These are phyloP conservation scores for Nicotiana sylvestris DNA, from an alignment of 257 asterid species.

Conservation along the genomic window DNA sequence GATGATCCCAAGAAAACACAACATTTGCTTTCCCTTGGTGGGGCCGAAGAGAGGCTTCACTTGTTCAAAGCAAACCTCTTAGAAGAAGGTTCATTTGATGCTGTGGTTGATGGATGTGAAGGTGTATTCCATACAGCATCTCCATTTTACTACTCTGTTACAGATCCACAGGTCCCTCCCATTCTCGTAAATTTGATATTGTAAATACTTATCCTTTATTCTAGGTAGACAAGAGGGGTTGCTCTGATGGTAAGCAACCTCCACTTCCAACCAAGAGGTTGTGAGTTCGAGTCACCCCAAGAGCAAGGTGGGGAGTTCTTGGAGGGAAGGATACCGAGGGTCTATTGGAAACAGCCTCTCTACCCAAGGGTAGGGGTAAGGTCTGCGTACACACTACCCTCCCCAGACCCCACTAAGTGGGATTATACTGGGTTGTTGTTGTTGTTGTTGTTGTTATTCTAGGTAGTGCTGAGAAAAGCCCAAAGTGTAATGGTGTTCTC, in stretches of 20 bases:
- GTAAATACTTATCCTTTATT: neutral
- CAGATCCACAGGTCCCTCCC: conserved; percentile 5
- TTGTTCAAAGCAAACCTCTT: conserved; percentile 37
- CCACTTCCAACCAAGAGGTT: too few relatives aligned
- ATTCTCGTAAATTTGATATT: neutral
- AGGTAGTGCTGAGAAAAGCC: neutral
- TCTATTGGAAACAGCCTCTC: too few relatives aligned
- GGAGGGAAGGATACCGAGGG: too few relatives aligned
- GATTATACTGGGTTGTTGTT: too few relatives aligned
- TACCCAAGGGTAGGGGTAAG: too few relatives aligned
- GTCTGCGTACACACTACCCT: too few relatives aligned
- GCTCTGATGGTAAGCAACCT: too few relatives aligned
- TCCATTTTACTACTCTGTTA: conserved; percentile 24
- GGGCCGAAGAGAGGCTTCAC: conserved; percentile 53
- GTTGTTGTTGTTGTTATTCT: neutral
- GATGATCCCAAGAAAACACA: conserved; percentile 9
- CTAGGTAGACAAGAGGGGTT: neutral
- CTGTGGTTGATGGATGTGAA: conserved; percentile 42
- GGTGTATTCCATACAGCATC: conserved; percentile 54
- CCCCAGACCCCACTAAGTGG: too few relatives aligned
- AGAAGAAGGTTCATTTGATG: conserved; percentile 41
- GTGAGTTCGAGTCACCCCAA: too few relatives aligned
- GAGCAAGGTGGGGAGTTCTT: too few relatives aligned
- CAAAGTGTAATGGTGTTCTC: too few relatives aligned
- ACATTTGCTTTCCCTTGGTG: conserved; percentile 40